Evolutionary conservation across 2,329 filamentous ascomycete genomes (phyloP), one percentile per base, ranked within the genome.

Genomic region (Cladosporium oxysporum): DNA sequence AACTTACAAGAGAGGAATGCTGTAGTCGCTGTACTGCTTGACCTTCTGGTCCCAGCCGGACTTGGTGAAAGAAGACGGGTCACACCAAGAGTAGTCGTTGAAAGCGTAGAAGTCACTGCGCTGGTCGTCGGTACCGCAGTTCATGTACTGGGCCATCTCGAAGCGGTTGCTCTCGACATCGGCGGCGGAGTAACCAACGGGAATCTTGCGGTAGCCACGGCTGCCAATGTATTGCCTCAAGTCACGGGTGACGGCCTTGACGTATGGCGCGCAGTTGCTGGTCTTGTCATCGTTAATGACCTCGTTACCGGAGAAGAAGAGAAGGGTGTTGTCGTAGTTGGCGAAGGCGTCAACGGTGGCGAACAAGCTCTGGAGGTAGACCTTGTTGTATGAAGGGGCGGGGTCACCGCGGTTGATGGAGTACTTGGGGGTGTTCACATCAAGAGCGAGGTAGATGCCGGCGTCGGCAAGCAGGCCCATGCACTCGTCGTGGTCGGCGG

Each of bases 1-100:
- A 18, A 75, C 78, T 78, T 73, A 79, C 78, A 97, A 97, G 75
- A 97, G 90, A 66, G 93, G 92, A 63, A 97, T 83, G 73, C 92
- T 92, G 78, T 96, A 97, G 78, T 91, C 87, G 69, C 87, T 88
- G 80, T 94, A 96, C 82, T 90, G 92, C 83, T 91, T 85, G 68
- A 96, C 93, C 86, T 97, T 97, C 76, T 90, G 79, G 78, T 92
- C 86, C 92, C 93, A 97, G 71, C 91, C 92, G 49, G 93, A 90
- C 55, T 80, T 83, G 57, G 79, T 77, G 82, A 90, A 93, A 71
- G 87, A 83, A 57, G 88, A 89, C 69, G 89, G 84, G 74, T 87
- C 89, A 79, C 91, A 94, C 90, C 90, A 94, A 2, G 91, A 93
- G 82, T 94, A 94, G 80, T 94, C 91, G 81, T 95, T 95, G 81